These are phyloP conservation scores for Fusarium brachygibbosum DNA, from an alignment of 2,329 filamentous ascomycete species.

Conservation along the genomic window DNA sequence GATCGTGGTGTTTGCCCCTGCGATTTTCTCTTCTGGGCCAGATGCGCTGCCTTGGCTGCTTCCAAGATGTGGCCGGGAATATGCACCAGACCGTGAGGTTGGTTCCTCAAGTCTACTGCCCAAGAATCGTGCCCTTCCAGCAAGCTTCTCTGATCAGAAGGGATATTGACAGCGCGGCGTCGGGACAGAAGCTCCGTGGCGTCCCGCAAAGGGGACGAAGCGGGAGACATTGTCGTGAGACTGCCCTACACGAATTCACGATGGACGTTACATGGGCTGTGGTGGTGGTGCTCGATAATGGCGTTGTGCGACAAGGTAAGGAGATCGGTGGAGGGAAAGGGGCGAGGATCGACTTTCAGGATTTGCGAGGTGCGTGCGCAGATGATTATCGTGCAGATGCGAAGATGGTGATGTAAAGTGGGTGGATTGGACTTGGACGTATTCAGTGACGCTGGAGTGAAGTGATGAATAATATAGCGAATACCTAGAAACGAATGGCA, in stretches of 20 bases:
- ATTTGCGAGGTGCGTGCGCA: background rate
- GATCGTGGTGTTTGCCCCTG: conserved; percentile 13
- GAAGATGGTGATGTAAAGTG: background rate
- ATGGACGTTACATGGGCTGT: conserved; percentile 44
- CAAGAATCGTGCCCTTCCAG: conserved; percentile 56
- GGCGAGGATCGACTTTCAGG: conserved; percentile 3
- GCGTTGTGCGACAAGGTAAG: conserved; percentile 12
- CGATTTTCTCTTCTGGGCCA: conserved; percentile 7
- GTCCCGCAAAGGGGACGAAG: conserved; percentile 43
- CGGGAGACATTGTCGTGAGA: conserved; percentile 48
- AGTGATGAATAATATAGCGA: conserved; percentile 1
- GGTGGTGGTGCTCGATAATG: conserved; percentile 11
- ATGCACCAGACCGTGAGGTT: conserved; percentile 48
- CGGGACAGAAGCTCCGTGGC: conserved; percentile 46
- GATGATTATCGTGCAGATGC: background rate
- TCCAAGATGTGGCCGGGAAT: conserved; percentile 56
- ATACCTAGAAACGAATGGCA: conserved; percentile 18
- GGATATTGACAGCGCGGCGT: conserved; percentile 52
- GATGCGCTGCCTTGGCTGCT: conserved; percentile 47
- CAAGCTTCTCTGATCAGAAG: conserved; percentile 56
- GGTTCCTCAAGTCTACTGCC: conserved; percentile 49
- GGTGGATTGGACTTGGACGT: background rate
- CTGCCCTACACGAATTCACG: conserved; percentile 29
- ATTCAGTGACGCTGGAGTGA: conserved; percentile 18
- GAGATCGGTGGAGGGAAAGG: background rate